A percentile compares a stretch with the other conserved stretches of the same genome.
phyloP scores from a whole-genome alignment of 2,329 filamentous ascomycete species.

The Paraconiothyrium sp. region DNA sequence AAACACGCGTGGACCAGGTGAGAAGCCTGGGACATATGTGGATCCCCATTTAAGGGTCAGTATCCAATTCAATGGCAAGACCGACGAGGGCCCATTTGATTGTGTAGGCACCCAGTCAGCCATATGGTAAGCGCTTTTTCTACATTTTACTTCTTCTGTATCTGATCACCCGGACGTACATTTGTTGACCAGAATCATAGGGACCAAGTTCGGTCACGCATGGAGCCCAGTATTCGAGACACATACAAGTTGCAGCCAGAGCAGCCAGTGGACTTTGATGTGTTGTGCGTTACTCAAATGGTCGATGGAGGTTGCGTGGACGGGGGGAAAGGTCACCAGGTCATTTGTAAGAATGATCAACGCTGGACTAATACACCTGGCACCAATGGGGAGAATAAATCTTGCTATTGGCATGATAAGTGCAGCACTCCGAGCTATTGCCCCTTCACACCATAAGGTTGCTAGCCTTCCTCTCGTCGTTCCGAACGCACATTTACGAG shows the following conservation, averaged over 20 bases:
- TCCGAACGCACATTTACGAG: neutral
- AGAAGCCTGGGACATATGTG: neutral
- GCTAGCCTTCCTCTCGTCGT: neutral
- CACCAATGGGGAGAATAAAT: neutral
- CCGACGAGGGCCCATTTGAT: neutral
- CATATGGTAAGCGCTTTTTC: neutral
- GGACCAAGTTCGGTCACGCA: neutral
- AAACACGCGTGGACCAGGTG: neutral
- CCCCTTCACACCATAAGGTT: neutral
- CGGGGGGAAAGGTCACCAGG: neutral
- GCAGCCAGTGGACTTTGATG: conserved; percentile 2
- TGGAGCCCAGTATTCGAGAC: neutral
- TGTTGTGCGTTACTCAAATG: neutral
- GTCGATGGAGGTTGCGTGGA: neutral
- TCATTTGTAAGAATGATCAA: neutral
- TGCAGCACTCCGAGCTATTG: neutral
- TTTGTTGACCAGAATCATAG: neutral
- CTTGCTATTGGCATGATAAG: conserved; percentile 8
- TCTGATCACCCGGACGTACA: neutral
- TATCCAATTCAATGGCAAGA: neutral
- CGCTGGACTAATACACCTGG: conserved; percentile 1
- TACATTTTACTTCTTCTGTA: neutral
- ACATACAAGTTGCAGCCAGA: neutral
- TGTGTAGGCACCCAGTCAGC: neutral
- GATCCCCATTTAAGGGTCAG: conserved; percentile 1